Conservation (phyloP, 2,329 filamentous ascomycete species). For the Fusarium staphyleae region DNA sequence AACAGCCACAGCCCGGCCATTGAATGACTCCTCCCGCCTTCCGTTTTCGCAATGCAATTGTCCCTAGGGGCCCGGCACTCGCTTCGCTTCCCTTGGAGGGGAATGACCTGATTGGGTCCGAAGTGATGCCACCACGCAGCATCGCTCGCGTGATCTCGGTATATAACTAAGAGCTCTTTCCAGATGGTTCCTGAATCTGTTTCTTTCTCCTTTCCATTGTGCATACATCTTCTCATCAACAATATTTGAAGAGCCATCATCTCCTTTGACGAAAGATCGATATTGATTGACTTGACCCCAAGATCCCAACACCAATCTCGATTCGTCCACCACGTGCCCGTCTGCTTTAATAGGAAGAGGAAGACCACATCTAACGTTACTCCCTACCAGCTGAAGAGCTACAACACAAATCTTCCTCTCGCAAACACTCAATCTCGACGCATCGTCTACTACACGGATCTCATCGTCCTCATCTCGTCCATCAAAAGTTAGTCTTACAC, state of each 20-base stretch:
- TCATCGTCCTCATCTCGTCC: slow-evolving; percentile 5
- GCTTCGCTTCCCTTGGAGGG: slow-evolving; percentile 1
- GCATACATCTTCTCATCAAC: too few species aligned
- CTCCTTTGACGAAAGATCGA: slow-evolving; percentile 6
- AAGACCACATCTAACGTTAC: too few species aligned
- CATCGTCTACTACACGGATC: slow-evolving; percentile 1
- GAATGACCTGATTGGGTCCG: slow-evolving; percentile 41
- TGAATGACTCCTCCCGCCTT: slow-evolving; percentile 18
- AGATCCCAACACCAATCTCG: background rate
- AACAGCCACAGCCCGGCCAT: background rate
- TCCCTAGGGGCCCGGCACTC: slow-evolving; percentile 2
- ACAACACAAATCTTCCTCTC: background rate
- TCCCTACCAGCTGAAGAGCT: background rate
- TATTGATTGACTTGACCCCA: background rate
- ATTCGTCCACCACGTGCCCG: slow-evolving; percentile 2
- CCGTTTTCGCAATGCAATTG: slow-evolving; percentile 25
- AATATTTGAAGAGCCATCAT: too few species aligned
- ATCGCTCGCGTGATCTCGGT: slow-evolving; percentile 39
- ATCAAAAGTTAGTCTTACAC: slow-evolving; percentile 29
- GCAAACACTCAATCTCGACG: background rate
- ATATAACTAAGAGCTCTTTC: slow-evolving; percentile 40
- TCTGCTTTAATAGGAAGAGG: slow-evolving; percentile 3
- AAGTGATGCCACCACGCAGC: slow-evolving; percentile 39
- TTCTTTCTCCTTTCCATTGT: slow-evolving; percentile 1
- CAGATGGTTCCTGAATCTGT: slow-evolving; percentile 10